A percentile compares a stretch with the other conserved stretches of the same genome.
These are phyloP conservation scores for Apiotrichum gracile DNA, from an alignment of 1,284 basidiomycete genomes.

Conservation along the genomic window DNA sequence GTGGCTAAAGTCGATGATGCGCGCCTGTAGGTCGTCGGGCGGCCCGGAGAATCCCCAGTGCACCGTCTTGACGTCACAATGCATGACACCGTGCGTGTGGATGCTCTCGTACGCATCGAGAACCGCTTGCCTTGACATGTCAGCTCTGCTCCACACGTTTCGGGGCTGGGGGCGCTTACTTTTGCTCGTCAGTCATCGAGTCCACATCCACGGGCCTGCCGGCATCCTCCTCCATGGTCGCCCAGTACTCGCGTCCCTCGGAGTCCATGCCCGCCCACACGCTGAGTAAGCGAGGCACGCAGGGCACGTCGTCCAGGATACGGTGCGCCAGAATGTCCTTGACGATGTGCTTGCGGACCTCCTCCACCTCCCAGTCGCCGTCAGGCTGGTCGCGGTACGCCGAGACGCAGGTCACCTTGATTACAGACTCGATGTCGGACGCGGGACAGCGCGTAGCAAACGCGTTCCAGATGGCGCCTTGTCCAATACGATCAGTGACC, in stretches of 20 bases:
- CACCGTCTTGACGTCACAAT: not conserved
- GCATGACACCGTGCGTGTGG: conserved; percentile 1
- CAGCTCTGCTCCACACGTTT: not conserved
- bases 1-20: conserved; percentile 1
- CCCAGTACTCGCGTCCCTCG: conserved; percentile 2
- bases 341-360: conserved; percentile 1
- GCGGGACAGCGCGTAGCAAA: not conserved
- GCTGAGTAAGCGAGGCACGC: not conserved
- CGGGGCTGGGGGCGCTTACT: not conserved
- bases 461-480: conserved; percentile 3
- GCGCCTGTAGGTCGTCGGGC: not conserved
- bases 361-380: not conserved
- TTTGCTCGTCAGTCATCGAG: not conserved
- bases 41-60: not conserved
- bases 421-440: not conserved
- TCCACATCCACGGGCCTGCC: not conserved
- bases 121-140: not conserved
- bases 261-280: conserved; percentile 1
- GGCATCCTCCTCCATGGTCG: not conserved
- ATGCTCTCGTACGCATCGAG: conserved; percentile 1
- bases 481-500: conserved; percentile 2
- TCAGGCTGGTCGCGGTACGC: not conserved
- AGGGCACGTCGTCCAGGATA: not conserved
- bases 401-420: conserved; percentile 1
- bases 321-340: conserved; percentile 4